These are phyloP conservation scores for Fraxinus ornus DNA, from an alignment of 305 asterid genomes.

Conservation along the genomic window DNA sequence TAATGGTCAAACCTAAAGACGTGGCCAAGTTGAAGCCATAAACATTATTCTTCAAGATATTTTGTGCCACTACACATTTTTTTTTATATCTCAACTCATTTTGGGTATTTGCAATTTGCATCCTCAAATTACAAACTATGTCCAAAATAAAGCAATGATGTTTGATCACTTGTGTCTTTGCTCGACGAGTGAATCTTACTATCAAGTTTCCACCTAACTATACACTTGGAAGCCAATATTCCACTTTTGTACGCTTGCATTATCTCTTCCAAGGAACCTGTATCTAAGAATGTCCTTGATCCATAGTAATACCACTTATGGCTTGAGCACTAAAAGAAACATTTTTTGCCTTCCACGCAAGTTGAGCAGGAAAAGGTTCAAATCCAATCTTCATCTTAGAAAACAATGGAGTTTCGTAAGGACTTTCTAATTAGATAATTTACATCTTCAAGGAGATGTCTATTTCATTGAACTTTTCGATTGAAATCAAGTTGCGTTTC, in stretches of 20 bases:
- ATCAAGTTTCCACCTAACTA: not conserved
- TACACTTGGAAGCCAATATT: not conserved
- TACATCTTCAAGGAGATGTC: not conserved
- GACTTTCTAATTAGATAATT: not conserved
- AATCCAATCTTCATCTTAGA: not conserved
- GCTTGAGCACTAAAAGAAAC: not conserved
- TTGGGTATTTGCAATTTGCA: constrained; percentile 5
- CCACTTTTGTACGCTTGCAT: not conserved
- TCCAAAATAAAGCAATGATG: not conserved
- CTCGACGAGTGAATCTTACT: not conserved
- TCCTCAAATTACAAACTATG: not conserved
- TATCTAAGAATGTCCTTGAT: not conserved
- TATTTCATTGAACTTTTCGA: not conserved
- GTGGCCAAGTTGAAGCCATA: constrained; percentile 60
- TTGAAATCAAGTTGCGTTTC: not conserved
- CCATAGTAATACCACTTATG: not conserved
- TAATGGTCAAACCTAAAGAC: constrained; percentile 27
- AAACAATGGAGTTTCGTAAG: not conserved
- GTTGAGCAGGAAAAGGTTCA: too few species aligned
- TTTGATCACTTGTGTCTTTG: not conserved
- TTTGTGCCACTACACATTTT: constrained; percentile 33
- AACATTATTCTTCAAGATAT: constrained; percentile 43
- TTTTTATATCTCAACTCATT: not conserved
- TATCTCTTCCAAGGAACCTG: not conserved
- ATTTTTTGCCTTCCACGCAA: not conserved